These are phyloP conservation scores for Fusarium nurragi DNA, from an alignment of 2,329 filamentous ascomycete genomes.

Conservation along the genomic window DNA sequence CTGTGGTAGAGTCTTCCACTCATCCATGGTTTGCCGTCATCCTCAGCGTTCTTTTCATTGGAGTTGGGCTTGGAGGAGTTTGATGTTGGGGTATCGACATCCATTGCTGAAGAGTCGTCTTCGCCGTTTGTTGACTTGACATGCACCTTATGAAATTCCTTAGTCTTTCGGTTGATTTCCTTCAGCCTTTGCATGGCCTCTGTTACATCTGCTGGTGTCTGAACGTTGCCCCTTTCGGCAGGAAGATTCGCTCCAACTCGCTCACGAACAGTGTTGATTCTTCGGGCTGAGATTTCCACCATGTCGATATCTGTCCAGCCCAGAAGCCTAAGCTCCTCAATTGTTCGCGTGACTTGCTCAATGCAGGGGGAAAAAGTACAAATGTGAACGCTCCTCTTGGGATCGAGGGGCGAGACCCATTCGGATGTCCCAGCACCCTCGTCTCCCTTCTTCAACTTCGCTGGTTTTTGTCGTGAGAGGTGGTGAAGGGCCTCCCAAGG, in stretches of 20 bases:
- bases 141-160: constrained; percentile 66
- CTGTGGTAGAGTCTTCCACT: constrained; percentile 82
- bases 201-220: constrained; percentile 76
- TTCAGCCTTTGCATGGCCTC: constrained; percentile 80
- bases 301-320: constrained; percentile 95
- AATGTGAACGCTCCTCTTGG: constrained; percentile 76
- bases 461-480: constrained; percentile 64
- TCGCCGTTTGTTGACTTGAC: constrained; percentile 28
- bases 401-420: constrained; percentile 73
- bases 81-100: constrained; percentile 48
- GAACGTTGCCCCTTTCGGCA: constrained; percentile 75
- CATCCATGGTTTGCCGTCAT: constrained; percentile 68
- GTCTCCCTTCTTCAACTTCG: constrained; percentile 37
- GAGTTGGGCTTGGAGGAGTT: constrained; percentile 39
- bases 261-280: constrained; percentile 84
- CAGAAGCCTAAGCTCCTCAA: constrained; percentile 79
- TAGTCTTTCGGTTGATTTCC: constrained; percentile 75
- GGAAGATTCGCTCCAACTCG: constrained; percentile 74
- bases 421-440: constrained; percentile 37
- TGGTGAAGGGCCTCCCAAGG: constrained; percentile 84
- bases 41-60: constrained; percentile 40
- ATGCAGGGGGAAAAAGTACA: constrained; percentile 98
- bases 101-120: constrained; percentile 53
- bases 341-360: constrained; percentile 90
- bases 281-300: constrained; percentile 85